phyloP scores from a whole-genome alignment of 169 alveolate species.

The Theileria sp. region DNA sequence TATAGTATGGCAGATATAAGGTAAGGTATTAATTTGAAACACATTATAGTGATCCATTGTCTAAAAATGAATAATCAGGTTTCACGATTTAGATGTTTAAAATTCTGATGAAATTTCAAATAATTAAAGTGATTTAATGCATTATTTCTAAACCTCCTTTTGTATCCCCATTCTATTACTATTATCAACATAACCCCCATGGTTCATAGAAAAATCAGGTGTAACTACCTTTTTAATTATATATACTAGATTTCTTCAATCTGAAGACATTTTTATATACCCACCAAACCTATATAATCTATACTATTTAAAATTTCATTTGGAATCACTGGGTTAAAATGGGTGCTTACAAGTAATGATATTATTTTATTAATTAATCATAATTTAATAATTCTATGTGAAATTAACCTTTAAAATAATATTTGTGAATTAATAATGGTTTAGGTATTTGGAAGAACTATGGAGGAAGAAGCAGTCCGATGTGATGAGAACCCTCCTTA shows the following conservation, averaged over 20 bases:
- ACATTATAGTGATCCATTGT: neutral
- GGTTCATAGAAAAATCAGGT: neutral
- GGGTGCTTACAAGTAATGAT: slow-evolving; percentile 41
- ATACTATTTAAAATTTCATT: neutral
- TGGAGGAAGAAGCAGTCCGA: slow-evolving; percentile 99
- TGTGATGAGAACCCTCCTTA: slow-evolving; percentile 95
- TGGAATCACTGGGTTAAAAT: slow-evolving; percentile 19
- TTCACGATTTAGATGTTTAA: neutral
- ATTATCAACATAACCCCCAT: slow-evolving; percentile 9
- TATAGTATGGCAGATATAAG: neutral
- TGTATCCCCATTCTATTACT: slow-evolving; percentile 10
- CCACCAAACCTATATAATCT: neutral
- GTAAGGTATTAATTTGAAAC: neutral
- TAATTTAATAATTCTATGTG: neutral
- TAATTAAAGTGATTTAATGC: neutral
- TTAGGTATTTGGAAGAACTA: slow-evolving; percentile 94
- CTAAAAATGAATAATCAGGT: neutral
- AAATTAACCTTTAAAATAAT: slow-evolving; percentile 90
- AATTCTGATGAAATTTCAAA: neutral
- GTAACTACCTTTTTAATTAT: neutral
- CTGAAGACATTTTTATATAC: neutral
- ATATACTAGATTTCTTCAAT: neutral
- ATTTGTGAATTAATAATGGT: slow-evolving; percentile 65
- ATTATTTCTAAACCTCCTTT: neutral
- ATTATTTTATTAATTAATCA: slow-evolving; percentile 3